A percentile compares a stretch with the other conserved stretches of the same genome.
Conservation (phyloP, 2,329 filamentous ascomycete species). For the Fusarium paranaense region DNA sequence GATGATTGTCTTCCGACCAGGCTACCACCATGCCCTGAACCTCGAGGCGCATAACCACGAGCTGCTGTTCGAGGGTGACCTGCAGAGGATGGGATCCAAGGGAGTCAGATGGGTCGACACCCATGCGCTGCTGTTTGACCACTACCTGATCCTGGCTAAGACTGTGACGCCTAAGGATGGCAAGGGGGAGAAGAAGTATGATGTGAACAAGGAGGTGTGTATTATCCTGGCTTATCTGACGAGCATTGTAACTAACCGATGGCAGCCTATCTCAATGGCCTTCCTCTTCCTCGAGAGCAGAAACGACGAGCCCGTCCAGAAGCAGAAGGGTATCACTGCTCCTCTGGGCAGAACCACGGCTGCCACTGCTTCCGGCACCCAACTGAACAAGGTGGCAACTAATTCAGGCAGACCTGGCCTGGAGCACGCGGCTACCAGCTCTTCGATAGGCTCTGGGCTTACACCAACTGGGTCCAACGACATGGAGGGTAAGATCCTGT, state of each 20-base stretch:
- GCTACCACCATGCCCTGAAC: conserved; percentile 90
- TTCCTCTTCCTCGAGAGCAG: conserved; percentile 91
- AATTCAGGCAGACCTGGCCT: conserved; percentile 69
- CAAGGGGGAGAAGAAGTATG: conserved; percentile 84
- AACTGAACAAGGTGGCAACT: conserved; percentile 66
- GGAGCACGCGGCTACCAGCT: conserved; percentile 75
- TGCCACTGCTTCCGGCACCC: conserved; percentile 69
- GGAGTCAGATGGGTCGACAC: conserved; percentile 95
- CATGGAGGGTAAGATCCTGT: conserved; percentile 84
- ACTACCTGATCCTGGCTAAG: conserved; percentile 95
- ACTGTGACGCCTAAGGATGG: conserved; percentile 75
- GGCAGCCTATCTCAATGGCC: conserved; percentile 91
- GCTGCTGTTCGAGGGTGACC: conserved; percentile 87
- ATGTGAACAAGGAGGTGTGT: conserved; percentile 88
- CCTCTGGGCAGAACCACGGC: conserved; percentile 70
- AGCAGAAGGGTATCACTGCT: conserved; percentile 79
- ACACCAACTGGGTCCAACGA: conserved; percentile 67
- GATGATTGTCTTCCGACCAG: conserved; percentile 86
- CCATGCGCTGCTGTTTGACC: conserved; percentile 93
- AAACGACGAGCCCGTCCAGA: conserved; percentile 90
- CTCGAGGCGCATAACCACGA: conserved; percentile 94
- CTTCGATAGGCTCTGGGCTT: conserved; percentile 69
- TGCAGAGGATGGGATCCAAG: conserved; percentile 89
- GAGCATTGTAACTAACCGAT: conserved; percentile 40
- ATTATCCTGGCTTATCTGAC: background rate